phyloP scores from a whole-genome alignment of 2,329 filamentous ascomycete species.

The Epichloe coenophiala region DNA sequence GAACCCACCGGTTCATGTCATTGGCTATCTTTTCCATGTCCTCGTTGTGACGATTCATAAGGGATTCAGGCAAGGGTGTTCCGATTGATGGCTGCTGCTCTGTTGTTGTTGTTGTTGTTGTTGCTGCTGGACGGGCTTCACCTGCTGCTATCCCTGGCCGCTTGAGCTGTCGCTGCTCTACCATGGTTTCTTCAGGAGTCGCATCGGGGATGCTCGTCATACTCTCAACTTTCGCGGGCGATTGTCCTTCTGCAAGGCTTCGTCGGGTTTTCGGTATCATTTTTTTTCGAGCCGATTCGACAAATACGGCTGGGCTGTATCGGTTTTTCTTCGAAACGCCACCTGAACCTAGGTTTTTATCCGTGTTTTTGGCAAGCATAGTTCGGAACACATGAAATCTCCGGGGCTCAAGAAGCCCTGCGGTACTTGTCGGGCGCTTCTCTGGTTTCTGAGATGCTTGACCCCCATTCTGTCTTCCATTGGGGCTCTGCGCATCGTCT shows the following conservation, averaged over 20 bases:
- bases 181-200: slow-evolving; percentile 2
- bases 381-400: slow-evolving; percentile 42
- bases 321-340: slow-evolving; percentile 28
- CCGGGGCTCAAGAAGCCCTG: slow-evolving; percentile 24
- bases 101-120: slow-evolving; percentile 1
- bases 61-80: slow-evolving; percentile 19
- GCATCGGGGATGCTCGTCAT: background rate
- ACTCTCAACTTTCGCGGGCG: background rate
- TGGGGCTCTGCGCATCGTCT: slow-evolving; percentile 14
- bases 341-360: slow-evolving; percentile 9
- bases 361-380: slow-evolving; percentile 22
- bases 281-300: slow-evolving; percentile 34
- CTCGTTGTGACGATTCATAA: slow-evolving; percentile 21
- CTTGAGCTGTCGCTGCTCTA: slow-evolving; percentile 18
- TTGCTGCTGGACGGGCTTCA: slow-evolving; percentile 8
- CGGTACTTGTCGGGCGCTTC: background rate
- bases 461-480: slow-evolving; percentile 5
- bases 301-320: slow-evolving; percentile 36
- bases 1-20: slow-evolving; percentile 45
- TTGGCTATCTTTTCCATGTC: slow-evolving; percentile 37
- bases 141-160: slow-evolving; percentile 17
- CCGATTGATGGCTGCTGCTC: slow-evolving; percentile 8
- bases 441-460: background rate
- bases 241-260: slow-evolving; percentile 9
- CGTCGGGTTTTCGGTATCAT: slow-evolving; percentile 11